These are phyloP conservation scores for Akanthomyces muscarius DNA, from an alignment of 2,329 filamentous ascomycete genomes.

Conservation along the genomic window DNA sequence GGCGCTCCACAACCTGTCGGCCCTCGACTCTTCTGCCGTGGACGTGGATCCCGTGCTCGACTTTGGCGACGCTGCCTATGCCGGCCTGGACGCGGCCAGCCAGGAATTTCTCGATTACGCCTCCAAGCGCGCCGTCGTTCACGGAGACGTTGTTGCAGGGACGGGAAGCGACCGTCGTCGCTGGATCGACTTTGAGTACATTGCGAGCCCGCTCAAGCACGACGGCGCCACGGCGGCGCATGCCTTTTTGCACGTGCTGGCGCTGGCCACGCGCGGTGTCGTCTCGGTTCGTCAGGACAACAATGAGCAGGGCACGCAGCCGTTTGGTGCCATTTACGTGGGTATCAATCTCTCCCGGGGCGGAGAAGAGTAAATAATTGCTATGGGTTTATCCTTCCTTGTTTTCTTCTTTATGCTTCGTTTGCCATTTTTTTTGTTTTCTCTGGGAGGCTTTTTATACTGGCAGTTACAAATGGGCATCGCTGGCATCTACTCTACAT, in stretches of 20 bases:
- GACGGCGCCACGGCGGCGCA: slow-evolving; percentile 65
- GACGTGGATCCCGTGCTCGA: slow-evolving; percentile 23
- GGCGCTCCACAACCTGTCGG: slow-evolving; percentile 30
- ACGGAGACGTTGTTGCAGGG: slow-evolving; percentile 25
- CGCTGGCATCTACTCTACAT: background rate
- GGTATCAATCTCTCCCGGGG: slow-evolving; percentile 31
- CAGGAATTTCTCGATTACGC: slow-evolving; percentile 45
- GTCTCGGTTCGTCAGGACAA: slow-evolving; percentile 60
- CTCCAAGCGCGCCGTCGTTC: slow-evolving; percentile 32
- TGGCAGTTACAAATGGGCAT: background rate
- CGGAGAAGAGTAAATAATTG: background rate
- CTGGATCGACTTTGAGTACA: slow-evolving; percentile 62
- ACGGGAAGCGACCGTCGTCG: slow-evolving; percentile 28
- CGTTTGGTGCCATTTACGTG: slow-evolving; percentile 47
- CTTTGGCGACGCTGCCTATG: slow-evolving; percentile 21
- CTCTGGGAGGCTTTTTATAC: background rate
- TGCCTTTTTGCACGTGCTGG: slow-evolving; percentile 70
- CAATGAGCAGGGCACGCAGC: slow-evolving; percentile 26
- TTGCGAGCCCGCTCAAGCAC: slow-evolving; percentile 56
- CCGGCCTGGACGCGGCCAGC: slow-evolving; percentile 42
- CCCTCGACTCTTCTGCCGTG: slow-evolving; percentile 28
- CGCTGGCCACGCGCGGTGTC: slow-evolving; percentile 62
- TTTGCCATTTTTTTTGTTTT: slow-evolving; percentile 6
- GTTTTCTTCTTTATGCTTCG: background rate
- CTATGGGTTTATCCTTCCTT: background rate